Percentiles rank a stretch among this genome's conserved stretches.
Evolutionary conservation across 1,284 basidiomycete species (phyloP).

Genomic region (Apiotrichum gamsii): DNA sequence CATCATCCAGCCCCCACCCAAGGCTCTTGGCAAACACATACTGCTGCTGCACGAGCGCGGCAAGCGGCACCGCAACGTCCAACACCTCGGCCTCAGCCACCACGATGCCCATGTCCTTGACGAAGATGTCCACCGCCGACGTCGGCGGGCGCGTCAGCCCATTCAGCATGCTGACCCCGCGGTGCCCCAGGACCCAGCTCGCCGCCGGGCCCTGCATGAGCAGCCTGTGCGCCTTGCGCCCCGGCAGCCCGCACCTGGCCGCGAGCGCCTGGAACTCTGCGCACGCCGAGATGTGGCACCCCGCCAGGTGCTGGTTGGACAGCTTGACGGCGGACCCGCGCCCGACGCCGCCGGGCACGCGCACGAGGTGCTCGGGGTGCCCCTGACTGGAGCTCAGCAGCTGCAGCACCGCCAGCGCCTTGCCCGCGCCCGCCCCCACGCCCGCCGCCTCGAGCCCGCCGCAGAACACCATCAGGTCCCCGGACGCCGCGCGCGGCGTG

Average conservation of each 20-base stretch:
- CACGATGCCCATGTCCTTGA: conserved; percentile 21
- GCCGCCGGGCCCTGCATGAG: conserved; percentile 12
- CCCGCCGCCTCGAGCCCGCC: conserved; percentile 17
- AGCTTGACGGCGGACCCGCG: conserved; percentile 20
- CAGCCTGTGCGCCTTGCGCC: conserved; percentile 5
- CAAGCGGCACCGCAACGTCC: conserved; percentile 4
- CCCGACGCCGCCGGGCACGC: conserved; percentile 19
- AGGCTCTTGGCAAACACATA: conserved; percentile 5
- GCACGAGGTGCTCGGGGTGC: conserved; percentile 9
- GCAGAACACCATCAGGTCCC: conserved; percentile 34
- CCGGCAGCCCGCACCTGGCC: conserved; percentile 21
- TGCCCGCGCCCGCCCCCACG: background rate
- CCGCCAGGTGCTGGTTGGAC: conserved; percentile 19
- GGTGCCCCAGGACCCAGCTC: conserved; percentile 16
- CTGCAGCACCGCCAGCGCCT: conserved; percentile 19
- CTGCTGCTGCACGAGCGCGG: conserved; percentile 14
- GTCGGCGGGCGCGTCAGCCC: conserved; percentile 17
- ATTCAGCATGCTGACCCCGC: conserved; percentile 18
- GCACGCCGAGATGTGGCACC: conserved; percentile 18
- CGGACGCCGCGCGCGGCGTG: conserved; percentile 27
- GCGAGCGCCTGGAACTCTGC: conserved; percentile 30
- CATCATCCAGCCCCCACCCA: conserved; percentile 23
- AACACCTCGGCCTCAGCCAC: conserved; percentile 10
- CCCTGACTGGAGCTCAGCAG: conserved; percentile 17
- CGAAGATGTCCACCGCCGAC: conserved; percentile 11